phyloP scores from a whole-genome alignment of 2,329 filamentous ascomycete genomes.

The Trichoderma sp. region DNA sequence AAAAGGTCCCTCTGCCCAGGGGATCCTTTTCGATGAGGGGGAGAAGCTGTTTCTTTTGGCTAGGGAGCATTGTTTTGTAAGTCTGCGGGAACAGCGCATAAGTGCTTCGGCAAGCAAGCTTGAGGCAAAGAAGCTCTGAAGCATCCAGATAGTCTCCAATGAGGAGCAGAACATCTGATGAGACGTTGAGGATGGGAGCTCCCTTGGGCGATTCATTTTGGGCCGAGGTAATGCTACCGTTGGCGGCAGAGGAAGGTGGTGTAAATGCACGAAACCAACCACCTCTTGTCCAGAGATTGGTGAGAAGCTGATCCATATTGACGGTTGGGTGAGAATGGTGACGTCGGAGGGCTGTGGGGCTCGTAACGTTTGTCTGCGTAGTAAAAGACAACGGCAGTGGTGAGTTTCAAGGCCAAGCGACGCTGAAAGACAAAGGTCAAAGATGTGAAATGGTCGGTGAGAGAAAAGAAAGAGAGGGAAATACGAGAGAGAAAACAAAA shows the following conservation, averaged over 20 bases:
- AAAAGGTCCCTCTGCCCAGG: constrained; percentile 27
- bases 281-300: constrained; percentile 19
- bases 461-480: not conserved
- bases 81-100: constrained; percentile 21
- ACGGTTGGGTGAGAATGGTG: not conserved
- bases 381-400: not conserved
- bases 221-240: not conserved
- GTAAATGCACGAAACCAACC: constrained; percentile 23
- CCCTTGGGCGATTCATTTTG: not conserved
- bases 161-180: constrained; percentile 29
- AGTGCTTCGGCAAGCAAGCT: constrained; percentile 27
- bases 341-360: not conserved
- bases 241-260: not conserved
- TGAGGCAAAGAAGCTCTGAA: constrained; percentile 26
- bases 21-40: constrained; percentile 27
- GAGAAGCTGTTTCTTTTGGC: constrained; percentile 25
- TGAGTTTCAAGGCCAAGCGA: not conserved
- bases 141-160: constrained; percentile 29
- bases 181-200: constrained; percentile 26
- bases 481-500: not conserved
- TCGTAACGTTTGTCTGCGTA: not conserved
- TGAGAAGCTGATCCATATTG: constrained; percentile 24
- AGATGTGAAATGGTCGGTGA: not conserved
- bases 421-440: not conserved
- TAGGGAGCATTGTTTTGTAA: constrained; percentile 9